Percentiles rank a stretch among this genome's conserved stretches.
These are phyloP conservation scores for Paramecium octaurelia DNA, from an alignment of 73 alveolate species.

Conservation along the genomic window DNA sequence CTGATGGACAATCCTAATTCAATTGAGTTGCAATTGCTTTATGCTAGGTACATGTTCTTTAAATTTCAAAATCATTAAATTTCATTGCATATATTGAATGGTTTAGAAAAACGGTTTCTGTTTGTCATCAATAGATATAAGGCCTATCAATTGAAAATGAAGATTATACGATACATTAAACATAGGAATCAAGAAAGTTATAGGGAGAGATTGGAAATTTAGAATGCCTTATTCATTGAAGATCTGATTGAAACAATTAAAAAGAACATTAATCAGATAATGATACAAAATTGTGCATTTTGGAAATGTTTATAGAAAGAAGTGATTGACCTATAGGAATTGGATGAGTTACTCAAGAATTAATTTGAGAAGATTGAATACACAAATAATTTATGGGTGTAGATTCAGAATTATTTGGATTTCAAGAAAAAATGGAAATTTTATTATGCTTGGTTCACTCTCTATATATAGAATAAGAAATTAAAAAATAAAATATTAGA, in stretches of 20 bases:
- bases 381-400: slow-evolving; percentile 38
- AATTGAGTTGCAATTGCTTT: background rate
- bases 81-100: slow-evolving; percentile 1
- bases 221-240: slow-evolving; percentile 24
- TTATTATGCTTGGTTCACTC: slow-evolving; percentile 50
- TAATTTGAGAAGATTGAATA: slow-evolving; percentile 1
- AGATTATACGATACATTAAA: background rate
- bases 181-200: slow-evolving; percentile 39
- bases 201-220: slow-evolving; percentile 32
- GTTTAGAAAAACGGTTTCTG: slow-evolving; percentile 21
- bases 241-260: slow-evolving; percentile 21
- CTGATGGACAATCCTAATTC: background rate
- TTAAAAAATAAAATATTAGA: slow-evolving; percentile 37
- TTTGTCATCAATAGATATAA: background rate
- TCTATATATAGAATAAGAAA: slow-evolving; percentile 45
- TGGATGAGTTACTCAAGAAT: background rate
- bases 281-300: slow-evolving; percentile 31
- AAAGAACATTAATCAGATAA: background rate
- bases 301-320: slow-evolving; percentile 37
- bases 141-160: background rate
- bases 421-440: slow-evolving; percentile 57
- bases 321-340: slow-evolving; percentile 23
- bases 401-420: slow-evolving; percentile 17
- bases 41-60: slow-evolving; percentile 34
- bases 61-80: slow-evolving; percentile 43